A percentile compares a stretch with the other conserved stretches of the same genome.
phyloP scores from a whole-genome alignment of 768 basidiomycete genomes.

The Hemileccinum rubropunctum region DNA sequence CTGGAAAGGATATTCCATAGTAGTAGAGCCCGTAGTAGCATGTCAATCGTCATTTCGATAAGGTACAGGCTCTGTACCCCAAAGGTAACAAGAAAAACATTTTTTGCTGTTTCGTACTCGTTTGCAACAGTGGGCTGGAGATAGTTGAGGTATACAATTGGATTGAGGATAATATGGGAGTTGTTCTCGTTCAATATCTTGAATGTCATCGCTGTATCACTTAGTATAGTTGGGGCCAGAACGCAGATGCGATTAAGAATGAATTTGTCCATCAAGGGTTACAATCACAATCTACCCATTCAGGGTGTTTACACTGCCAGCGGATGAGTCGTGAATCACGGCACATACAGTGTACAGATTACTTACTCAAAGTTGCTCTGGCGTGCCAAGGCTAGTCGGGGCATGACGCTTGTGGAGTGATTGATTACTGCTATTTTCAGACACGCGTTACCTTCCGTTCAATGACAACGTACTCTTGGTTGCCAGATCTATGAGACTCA shows the following conservation, averaged over 20 bases:
- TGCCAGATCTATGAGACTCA: no score
- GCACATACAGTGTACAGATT: no score
- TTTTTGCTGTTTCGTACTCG: constrained; percentile 17
- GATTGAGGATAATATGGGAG: constrained; percentile 17
- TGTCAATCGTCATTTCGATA: not conserved
- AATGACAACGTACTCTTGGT: no score
- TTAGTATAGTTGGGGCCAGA: no score
- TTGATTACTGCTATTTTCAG: no score
- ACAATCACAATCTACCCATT: not conserved
- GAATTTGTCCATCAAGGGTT: not conserved
- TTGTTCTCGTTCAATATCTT: constrained; percentile 2
- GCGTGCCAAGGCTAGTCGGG: no score
- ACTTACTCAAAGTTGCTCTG: no score
- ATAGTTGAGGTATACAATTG: constrained; percentile 26
- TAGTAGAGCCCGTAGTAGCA: constrained; percentile 14
- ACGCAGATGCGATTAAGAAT: not conserved
- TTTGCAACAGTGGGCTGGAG: constrained; percentile 18
- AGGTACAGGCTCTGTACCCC: constrained; percentile 10
- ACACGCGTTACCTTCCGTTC: no score
- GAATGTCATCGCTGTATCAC: no score
- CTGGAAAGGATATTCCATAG: constrained; percentile 27
- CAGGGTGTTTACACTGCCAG: not conserved
- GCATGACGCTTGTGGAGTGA: no score
- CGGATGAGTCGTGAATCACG: no score
- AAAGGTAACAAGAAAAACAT: constrained; percentile 18